Base-by-base conservation (phyloP, 805 yeast genomes). In the Wickerhamiella parazyma region DNA sequence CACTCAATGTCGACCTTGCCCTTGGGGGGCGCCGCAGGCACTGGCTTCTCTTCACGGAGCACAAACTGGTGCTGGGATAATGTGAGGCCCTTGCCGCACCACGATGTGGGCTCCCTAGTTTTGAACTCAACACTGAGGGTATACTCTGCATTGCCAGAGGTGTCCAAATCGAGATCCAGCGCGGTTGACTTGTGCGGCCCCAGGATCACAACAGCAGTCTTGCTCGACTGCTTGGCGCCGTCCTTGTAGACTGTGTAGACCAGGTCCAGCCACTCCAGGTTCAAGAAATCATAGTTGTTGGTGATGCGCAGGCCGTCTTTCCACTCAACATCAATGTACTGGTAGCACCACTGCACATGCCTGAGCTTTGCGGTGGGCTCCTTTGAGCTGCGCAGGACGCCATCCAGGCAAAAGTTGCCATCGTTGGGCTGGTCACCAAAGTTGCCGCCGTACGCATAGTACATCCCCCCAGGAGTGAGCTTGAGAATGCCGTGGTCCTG, bases 321-420 rank as follows among this genome's bases (percentile, higher is more conserved):
- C 22, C 45, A 28, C 12, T 26, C 33, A 12, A 38, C 26, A 28
- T 33, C 39, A 35, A 59, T 57, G 1, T 67, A 66, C 45, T 61
- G 63, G 42, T 57, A 55, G n/a, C 58, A 64, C 44, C 58, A 54
- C 49, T 56, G 59, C 47, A 57, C 51, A 42, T 62, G 64, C 18
- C 50, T 36, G 44, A 63, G 49, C 8, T 65, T 63, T 14, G 67
- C 66, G 9, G 61, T 59, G 10, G 65, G 64, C 22, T 55, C 41
- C 38, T 63, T 67, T 17, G 51, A 51, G 4, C 66, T 61, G 39
- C 50, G 43, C 33, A 55, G 42, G 11, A 63, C 41, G 2, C 67
- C 68, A 45, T 63, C 68, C 62, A 63, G 55, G 31, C 62, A 59
- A 44, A 62, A 63, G 4, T 59, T 62, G 12, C 65, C 62, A 45